Percentiles rank a stretch among this genome's conserved stretches.
phyloP scores from a whole-genome alignment of 768 basidiomycete genomes.

The Rhizopogon vulgaris region DNA sequence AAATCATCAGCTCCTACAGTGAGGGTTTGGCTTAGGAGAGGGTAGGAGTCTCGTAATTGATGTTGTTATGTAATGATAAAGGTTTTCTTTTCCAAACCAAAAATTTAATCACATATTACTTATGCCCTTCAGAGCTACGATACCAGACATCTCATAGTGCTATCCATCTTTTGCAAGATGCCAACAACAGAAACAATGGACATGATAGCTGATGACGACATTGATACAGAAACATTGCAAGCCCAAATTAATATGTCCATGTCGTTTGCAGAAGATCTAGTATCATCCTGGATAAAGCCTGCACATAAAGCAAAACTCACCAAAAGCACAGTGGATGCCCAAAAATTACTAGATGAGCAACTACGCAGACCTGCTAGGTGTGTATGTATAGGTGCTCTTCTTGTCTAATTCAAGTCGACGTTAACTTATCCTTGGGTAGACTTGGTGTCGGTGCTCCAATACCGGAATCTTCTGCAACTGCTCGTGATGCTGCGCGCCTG shows the following conservation, averaged over 20 bases:
- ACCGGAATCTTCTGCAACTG: conserved; percentile 38
- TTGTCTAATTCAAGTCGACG: not conserved
- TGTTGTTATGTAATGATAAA: no score
- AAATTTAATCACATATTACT: not conserved
- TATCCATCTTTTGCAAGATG: conserved; percentile 14
- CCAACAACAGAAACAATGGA: conserved; percentile 14
- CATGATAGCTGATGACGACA: conserved; percentile 39
- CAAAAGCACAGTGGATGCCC: conserved; percentile 26
- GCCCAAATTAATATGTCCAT: conserved; percentile 80
- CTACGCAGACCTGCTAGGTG: conserved; percentile 71
- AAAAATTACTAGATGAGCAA: conserved; percentile 59
- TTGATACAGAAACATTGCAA: conserved; percentile 65
- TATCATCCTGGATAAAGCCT: conserved; percentile 73
- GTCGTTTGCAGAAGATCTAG: conserved; percentile 67
- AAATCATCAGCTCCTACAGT: not conserved
- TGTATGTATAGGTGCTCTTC: conserved; percentile 6
- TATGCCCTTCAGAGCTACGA: not conserved
- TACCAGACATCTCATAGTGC: conserved; percentile 1
- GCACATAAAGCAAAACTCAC: conserved; percentile 32
- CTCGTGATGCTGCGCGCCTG: conserved; percentile 55
- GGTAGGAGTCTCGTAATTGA: not conserved
- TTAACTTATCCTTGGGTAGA: conserved; percentile 29
- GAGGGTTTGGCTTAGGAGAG: not conserved
- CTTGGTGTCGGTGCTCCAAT: conserved; percentile 70
- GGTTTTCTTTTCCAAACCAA: not conserved